Conservation (phyloP, 2,329 filamentous ascomycete species). For the Hymenoscyphus infarciens region DNA sequence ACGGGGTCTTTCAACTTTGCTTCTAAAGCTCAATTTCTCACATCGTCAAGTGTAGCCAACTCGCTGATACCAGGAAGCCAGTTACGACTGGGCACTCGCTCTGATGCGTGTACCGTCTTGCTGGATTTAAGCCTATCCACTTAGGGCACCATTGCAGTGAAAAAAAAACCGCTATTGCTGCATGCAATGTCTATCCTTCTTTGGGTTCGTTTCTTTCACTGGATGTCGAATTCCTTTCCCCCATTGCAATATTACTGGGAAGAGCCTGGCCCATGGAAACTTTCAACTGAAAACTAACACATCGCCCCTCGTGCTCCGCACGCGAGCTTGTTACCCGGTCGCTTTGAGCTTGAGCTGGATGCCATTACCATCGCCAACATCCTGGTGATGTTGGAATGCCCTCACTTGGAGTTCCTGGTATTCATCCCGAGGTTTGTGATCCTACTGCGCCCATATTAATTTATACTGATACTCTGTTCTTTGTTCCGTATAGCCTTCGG, state of each 20-base stretch:
- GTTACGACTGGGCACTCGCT: not conserved
- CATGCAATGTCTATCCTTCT: not conserved
- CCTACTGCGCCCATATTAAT: not conserved
- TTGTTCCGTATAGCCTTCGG: not conserved
- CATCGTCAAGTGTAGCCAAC: not conserved
- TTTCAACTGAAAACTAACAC: not conserved
- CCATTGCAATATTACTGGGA: not conserved
- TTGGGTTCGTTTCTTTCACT: not conserved
- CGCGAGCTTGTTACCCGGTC: not conserved
- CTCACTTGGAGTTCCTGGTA: not conserved
- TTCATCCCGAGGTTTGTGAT: not conserved
- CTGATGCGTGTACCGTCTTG: no score
- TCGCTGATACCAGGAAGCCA: not conserved
- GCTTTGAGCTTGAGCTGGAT: not conserved
- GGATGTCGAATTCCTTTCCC: not conserved
- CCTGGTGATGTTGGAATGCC: conserved; percentile 1
- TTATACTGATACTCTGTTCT: not conserved
- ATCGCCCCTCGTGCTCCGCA: not conserved
- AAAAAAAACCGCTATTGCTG: not conserved
- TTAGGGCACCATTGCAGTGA: not conserved
- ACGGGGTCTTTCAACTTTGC: not conserved
- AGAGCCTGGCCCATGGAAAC: not conserved
- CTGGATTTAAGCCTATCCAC: not conserved
- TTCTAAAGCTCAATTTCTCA: not conserved
- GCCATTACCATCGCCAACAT: not conserved